These are phyloP conservation scores for Backusella circina DNA, from an alignment of 192 early-diverging fungal species.

Conservation along the genomic window DNA sequence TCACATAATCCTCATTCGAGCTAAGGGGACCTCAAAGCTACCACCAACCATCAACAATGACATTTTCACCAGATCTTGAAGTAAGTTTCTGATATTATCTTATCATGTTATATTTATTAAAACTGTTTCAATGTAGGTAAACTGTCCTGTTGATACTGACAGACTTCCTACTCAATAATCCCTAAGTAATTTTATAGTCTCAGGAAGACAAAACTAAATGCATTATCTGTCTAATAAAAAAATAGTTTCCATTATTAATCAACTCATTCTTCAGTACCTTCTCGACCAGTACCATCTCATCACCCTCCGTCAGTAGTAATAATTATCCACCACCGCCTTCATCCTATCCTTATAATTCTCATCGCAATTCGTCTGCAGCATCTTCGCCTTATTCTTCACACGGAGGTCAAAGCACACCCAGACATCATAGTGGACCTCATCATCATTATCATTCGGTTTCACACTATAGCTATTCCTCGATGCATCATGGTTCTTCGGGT, in stretches of 20 bases:
- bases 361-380: background rate
- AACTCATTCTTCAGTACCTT: background rate
- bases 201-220: background rate
- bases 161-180: conserved; percentile 2
- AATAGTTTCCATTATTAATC: too few relatives aligned
- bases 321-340: background rate
- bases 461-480: conserved; percentile 11
- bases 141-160: conserved; percentile 13
- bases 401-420: background rate
- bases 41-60: background rate
- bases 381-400: background rate
- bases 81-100: background rate
- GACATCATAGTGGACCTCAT: background rate
- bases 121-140: background rate
- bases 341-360: background rate
- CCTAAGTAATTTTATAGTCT: background rate
- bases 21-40: background rate
- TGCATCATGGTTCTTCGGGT: conserved; percentile 1
- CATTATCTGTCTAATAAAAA: background rate
- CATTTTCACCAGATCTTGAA: conserved; percentile 7
- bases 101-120: background rate
- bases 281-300: background rate
- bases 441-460: conserved; percentile 12
- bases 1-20: background rate
- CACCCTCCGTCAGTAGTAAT: background rate